Conservation (phyloP, 2,329 filamentous ascomycete genomes). For the Epichloe sylvatica region DNA sequence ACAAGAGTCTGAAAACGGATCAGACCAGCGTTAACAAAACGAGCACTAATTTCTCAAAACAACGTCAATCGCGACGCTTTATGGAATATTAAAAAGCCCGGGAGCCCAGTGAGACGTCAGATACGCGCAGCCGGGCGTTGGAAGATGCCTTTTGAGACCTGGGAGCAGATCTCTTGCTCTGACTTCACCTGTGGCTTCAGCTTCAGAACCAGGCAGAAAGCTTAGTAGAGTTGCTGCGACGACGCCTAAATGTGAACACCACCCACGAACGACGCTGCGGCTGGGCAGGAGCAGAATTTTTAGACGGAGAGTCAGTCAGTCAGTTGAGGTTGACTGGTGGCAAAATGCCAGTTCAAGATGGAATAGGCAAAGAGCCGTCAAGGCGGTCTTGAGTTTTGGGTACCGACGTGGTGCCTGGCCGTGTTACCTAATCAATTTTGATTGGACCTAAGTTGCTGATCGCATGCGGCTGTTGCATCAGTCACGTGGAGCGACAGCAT, state of each 20-base stretch:
- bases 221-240: neutral
- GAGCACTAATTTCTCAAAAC: neutral
- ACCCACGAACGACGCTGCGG: neutral
- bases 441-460: neutral
- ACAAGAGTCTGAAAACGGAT: neutral
- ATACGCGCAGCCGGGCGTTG: neutral
- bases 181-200: neutral
- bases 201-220: neutral
- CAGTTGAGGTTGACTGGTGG: conserved; percentile 2
- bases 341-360: conserved; percentile 4
- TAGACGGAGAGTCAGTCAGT: neutral
- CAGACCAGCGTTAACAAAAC: neutral
- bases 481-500: neutral
- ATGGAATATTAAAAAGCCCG: neutral
- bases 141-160: neutral
- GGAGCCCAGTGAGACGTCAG: neutral
- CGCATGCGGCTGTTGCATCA: neutral
- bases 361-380: neutral
- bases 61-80: neutral
- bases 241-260: neutral
- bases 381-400: conserved; percentile 5
- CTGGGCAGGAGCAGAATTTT: neutral
- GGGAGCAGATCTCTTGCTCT: neutral
- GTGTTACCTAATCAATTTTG: conserved; percentile 5
- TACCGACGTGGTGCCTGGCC: conserved; percentile 5